Evolutionary conservation across 441 rosid genomes (phyloP).

Genomic region (Syzygium malaccense): DNA sequence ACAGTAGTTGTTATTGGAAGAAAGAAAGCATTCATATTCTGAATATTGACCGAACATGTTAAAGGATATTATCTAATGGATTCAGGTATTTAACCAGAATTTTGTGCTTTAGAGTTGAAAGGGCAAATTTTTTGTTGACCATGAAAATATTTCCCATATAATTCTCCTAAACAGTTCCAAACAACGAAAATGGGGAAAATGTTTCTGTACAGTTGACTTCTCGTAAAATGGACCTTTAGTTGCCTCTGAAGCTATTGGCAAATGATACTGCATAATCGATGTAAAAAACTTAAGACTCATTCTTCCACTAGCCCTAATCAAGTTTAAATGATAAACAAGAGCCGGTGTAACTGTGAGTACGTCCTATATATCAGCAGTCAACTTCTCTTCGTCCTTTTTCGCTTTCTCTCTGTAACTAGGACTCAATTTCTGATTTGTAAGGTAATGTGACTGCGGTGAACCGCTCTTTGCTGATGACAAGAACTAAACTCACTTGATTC

Average conservation of each 20-base stretch:
- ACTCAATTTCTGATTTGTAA: background rate
- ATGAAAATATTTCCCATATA: background rate
- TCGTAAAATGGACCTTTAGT: too few species aligned
- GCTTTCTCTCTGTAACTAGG: background rate
- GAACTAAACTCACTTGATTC: background rate
- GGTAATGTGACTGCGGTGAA: accelerated
- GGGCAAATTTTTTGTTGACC: background rate
- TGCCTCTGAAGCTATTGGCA: too few species aligned
- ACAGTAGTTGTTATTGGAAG: background rate
- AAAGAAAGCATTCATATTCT: background rate
- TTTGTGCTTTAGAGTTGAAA: background rate
- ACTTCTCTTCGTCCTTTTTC: background rate
- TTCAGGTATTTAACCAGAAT: background rate
- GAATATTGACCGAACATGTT: background rate
- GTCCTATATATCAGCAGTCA: background rate
- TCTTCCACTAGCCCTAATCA: background rate
- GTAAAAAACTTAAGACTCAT: too few species aligned
- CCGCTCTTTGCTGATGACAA: background rate
- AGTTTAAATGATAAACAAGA: background rate
- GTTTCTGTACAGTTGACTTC: background rate
- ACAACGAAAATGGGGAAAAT: background rate
- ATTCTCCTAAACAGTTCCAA: background rate
- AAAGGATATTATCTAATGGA: background rate
- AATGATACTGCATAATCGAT: too few species aligned
- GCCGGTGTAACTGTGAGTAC: background rate